Percentiles rank a stretch among this genome's conserved stretches.
phyloP scores from a whole-genome alignment of 75 land plant species.

The Picea glauca region DNA sequence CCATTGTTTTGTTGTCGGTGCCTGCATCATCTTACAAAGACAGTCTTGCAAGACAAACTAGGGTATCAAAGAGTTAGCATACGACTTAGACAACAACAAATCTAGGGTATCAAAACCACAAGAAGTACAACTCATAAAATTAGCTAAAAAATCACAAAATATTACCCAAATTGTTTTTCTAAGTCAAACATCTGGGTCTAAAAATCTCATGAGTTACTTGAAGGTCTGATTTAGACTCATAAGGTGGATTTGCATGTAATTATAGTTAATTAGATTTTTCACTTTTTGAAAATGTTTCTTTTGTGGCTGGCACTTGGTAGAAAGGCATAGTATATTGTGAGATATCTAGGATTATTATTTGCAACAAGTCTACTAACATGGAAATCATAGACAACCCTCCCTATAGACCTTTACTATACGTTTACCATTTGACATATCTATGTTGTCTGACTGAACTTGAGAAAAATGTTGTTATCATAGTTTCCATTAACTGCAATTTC shows the following conservation, averaged over 20 bases:
- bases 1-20: neutral
- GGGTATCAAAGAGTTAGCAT: too few relatives aligned
- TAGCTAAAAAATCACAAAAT: too few relatives aligned
- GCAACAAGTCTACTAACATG: neutral
- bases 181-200: neutral
- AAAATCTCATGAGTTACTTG: neutral
- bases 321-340: neutral
- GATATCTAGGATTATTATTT: neutral
- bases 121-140: too few relatives aligned
- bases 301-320: neutral
- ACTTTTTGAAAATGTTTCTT: neutral
- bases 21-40: neutral
- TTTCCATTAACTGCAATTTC: too few relatives aligned
- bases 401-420: too few relatives aligned
- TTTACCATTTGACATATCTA: too few relatives aligned
- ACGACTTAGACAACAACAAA: too few relatives aligned
- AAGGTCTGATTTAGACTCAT: neutral
- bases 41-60: neutral
- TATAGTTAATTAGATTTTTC: neutral
- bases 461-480: too few relatives aligned
- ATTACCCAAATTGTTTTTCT: too few relatives aligned
- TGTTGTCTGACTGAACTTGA: too few relatives aligned
- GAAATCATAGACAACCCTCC: too few relatives aligned
- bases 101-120: too few relatives aligned
- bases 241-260: neutral